phyloP scores from a whole-genome alignment of 108 stramenopile genomes.

The Chaetoceros tenuissimus region DNA sequence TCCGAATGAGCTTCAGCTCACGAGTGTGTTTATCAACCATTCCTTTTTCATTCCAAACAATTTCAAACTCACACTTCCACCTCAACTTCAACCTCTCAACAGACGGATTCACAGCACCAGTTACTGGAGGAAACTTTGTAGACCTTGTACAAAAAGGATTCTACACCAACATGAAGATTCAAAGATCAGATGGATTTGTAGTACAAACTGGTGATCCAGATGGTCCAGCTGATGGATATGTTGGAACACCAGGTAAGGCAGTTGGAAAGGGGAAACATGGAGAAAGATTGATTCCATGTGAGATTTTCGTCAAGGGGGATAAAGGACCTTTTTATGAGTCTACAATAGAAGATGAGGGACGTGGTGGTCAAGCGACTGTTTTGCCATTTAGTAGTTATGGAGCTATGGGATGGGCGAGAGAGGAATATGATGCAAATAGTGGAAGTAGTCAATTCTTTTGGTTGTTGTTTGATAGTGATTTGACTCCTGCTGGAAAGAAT shows the following conservation, averaged over 20 bases:
- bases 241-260: constrained; percentile 65
- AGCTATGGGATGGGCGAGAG: constrained; percentile 95
- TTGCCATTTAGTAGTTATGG: constrained; percentile 90
- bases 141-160: constrained; percentile 94
- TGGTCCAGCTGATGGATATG: constrained; percentile 85
- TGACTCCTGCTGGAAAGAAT: constrained; percentile 98
- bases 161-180: constrained; percentile 92
- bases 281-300: constrained; percentile 86
- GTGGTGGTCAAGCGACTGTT: constrained; percentile 89
- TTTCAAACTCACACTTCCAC: not conserved
- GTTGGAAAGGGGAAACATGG: constrained; percentile 74
- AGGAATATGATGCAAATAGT: constrained; percentile 90
- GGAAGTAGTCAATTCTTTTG: constrained; percentile 95
- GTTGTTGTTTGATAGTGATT: constrained; percentile 93
- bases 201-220: constrained; percentile 94
- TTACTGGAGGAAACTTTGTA: constrained; percentile 90
- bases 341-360: constrained; percentile 92
- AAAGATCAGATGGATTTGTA: constrained; percentile 94
- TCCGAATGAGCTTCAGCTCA: too few relatives aligned
- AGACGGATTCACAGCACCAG: constrained; percentile 50
- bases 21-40: too few relatives aligned
- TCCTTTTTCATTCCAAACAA: not conserved
- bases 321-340: constrained; percentile 86
- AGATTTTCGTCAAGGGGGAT: constrained; percentile 85
- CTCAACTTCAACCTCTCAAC: too few relatives aligned